Conservation (phyloP, 306 rosid species). For the peach (Prunus persica) region Prunus_persica_NCBIv2 NC_034013.1:11824001-11824500, state of each 20-base stretch:
- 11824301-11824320: constrained; percentile 5
- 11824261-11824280: constrained; percentile 25
- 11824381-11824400: constrained; percentile 35
- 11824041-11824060: not conserved
- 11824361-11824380: constrained; percentile 40
- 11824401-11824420: constrained; percentile 48
- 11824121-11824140: not conserved
- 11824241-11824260: constrained; percentile 42
- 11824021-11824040: no score
- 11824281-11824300: not conserved
- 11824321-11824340: not conserved
- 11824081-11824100: not conserved
- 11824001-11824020: no score
- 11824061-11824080: not conserved
- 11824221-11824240: constrained; percentile 49
- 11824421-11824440: constrained; percentile 53
- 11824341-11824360: not conserved
- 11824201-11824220: constrained; percentile 7
- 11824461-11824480: constrained; percentile 34
- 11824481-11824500: constrained; percentile 25
- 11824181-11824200: constrained; percentile 6
- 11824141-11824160: not conserved
- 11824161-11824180: constrained; percentile 40
- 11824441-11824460: constrained; percentile 52
- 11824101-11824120: not conserved